Conservation (phyloP, 495 filamentous ascomycete genomes). For the Clohesyomyces aquaticus region DNA sequence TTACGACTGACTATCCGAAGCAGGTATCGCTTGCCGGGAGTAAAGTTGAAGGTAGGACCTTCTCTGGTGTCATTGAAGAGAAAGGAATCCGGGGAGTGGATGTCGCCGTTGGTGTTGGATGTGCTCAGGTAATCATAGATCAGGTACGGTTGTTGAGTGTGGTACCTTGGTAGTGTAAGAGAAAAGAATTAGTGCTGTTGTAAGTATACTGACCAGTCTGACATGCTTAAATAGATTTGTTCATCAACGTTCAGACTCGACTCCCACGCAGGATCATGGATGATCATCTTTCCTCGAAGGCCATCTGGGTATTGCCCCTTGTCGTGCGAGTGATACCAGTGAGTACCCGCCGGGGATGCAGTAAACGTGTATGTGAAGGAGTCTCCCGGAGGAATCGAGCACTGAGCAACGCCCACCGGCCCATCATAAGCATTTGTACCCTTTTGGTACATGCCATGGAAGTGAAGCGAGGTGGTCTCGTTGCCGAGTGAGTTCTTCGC, state of each 20-base stretch:
- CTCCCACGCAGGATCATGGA: slow-evolving; percentile 33
- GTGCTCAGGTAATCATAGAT: slow-evolving; percentile 27
- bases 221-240: slow-evolving; percentile 27
- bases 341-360: slow-evolving; percentile 36
- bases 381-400: slow-evolving; percentile 31
- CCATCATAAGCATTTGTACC: slow-evolving; percentile 31
- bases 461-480: slow-evolving; percentile 34
- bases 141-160: slow-evolving; percentile 26
- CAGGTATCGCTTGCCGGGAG: slow-evolving; percentile 29
- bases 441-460: slow-evolving; percentile 33
- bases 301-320: slow-evolving; percentile 39
- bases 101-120: slow-evolving; percentile 21
- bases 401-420: slow-evolving; percentile 29
- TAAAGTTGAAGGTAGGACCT: slow-evolving; percentile 19
- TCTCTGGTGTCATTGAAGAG: slow-evolving; percentile 30
- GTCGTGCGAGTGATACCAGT: slow-evolving; percentile 44
- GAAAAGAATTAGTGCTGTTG: not conserved
- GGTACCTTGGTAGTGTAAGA: slow-evolving; percentile 28
- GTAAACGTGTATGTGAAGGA: slow-evolving; percentile 30
- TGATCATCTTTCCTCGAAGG: slow-evolving; percentile 31
- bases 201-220: slow-evolving; percentile 28
- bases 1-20: slow-evolving; percentile 33
- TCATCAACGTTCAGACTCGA: slow-evolving; percentile 20
- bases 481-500: slow-evolving; percentile 35
- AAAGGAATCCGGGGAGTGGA: slow-evolving; percentile 28